Evolutionary conservation across 306 rosid species (phyloP), one percentile per base, ranked within the genome.

Genomic region (Chamaecrista fasciculata): DNA sequence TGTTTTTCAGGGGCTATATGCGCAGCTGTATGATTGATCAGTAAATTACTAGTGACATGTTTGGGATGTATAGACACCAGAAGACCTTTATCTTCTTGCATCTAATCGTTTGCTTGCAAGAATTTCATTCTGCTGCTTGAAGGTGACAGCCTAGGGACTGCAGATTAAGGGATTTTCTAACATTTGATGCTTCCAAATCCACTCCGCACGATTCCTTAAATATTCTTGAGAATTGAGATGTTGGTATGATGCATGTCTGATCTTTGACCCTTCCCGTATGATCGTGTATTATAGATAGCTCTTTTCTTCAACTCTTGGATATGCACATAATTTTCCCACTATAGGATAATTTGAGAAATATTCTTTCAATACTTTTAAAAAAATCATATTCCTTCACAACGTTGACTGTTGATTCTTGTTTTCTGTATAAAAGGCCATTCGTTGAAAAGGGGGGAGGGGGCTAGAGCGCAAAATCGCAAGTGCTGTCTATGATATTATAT

Each of bases 1-100:
- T 24, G 57, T 57, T 11, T 79, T 76, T 73, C 83, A 89, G 96
- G 91, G 47, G 74, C 86, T 64, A 60, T 86, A 57, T 89, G 96
- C 77, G 88, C 91, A 50, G 84, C 77, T 28, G 91, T 84, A 36
- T 88, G 85, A 50, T 62, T 47, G 46, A 44, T n/a, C 79, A 24
- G 40, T 71, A 53, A 71, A 39, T 39, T 73, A 21, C 47, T 8
- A 19, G 40, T 42, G 68, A 39, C 39, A 69, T 34, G 23, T 6
- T 3, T 55, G 19, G 37, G 49, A 56, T 71, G 43, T 71, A 53
- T 53, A 62, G 76, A 42, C 76, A 66, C 72, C 42, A n/a, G 59
- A 26, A 82, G 51, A 48, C 49, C 56, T 23, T 65, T 59, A 14
- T 28, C 58, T 67, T 67, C 59, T 23, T 36, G 37, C 68, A 42